Conservation (phyloP, 768 basidiomycete species). For the Rhodotorula diobovata region DNA sequence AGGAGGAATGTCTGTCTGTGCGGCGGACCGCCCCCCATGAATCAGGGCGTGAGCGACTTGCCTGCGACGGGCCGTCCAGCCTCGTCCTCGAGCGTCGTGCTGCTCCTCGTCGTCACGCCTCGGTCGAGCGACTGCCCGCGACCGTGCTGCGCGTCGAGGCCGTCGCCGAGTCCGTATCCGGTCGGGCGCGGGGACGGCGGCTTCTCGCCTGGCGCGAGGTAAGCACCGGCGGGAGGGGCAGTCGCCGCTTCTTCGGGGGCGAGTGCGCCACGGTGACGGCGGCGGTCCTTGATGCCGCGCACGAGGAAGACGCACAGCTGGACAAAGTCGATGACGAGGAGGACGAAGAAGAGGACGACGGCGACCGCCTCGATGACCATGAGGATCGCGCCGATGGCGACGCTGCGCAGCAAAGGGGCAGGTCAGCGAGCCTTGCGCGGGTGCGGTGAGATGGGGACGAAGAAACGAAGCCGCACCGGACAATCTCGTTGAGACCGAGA, state of each 20-base stretch:
- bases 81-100: neutral
- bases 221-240: no score
- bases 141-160: neutral
- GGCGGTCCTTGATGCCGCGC: conserved; percentile 22
- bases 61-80: neutral
- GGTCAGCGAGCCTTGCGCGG: neutral
- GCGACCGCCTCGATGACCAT: conserved; percentile 28
- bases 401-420: neutral
- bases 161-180: neutral
- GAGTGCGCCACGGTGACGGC: neutral
- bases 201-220: neutral
- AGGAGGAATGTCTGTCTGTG: neutral
- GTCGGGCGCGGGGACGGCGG: neutral
- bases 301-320: conserved; percentile 29
- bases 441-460: neutral
- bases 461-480: conserved; percentile 19
- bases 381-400: conserved; percentile 36
- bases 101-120: neutral
- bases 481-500: conserved; percentile 29
- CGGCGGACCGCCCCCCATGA: no score
- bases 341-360: conserved; percentile 34
- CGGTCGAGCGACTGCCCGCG: neutral
- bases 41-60: neutral
- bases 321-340: conserved; percentile 36
- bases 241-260: neutral